Evolutionary conservation across 139 green algal genomes (phyloP).

Genomic region (Chlamydomonas schloesseri): DNA sequence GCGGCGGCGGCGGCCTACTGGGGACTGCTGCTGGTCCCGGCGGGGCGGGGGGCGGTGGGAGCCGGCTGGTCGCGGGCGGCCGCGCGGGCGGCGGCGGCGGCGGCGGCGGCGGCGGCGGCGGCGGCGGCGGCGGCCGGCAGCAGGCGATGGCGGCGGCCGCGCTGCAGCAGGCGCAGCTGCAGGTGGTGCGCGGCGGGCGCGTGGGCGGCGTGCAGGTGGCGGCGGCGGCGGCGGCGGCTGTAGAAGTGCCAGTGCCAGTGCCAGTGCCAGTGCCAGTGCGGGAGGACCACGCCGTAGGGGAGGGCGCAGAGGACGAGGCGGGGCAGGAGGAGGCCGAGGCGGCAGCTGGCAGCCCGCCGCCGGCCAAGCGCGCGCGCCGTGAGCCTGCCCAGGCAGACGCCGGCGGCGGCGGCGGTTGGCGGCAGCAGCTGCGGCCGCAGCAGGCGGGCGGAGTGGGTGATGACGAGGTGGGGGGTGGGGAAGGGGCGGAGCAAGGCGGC

Average conservation of each 20-base stretch:
- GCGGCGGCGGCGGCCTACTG: neutral
- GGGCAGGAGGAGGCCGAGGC: slow-evolving; percentile 36
- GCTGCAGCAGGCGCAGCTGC: slow-evolving; percentile 11
- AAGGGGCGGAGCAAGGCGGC: too few relatives aligned
- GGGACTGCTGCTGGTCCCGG: neutral
- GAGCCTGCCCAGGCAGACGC: too few relatives aligned
- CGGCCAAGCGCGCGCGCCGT: neutral
- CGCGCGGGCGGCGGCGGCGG: neutral
- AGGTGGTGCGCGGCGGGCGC: neutral
- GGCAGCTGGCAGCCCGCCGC: neutral
- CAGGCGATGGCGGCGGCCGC: too few relatives aligned
- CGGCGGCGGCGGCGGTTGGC: too few relatives aligned
- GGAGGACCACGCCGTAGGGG: neutral
- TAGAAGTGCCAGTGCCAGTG: too few relatives aligned
- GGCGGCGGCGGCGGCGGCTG: neutral
- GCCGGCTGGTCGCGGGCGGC: neutral
- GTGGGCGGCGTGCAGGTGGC: neutral
- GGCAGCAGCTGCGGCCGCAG: too few relatives aligned
- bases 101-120: too few relatives aligned
- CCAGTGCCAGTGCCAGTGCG: too few relatives aligned
- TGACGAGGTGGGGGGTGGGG: too few relatives aligned
- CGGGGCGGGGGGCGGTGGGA: slow-evolving; percentile 4
- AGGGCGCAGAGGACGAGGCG: neutral
- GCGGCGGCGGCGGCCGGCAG: neutral
- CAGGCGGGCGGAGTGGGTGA: too few relatives aligned